Conservation (phyloP, 1,284 basidiomycete species). For the Leccinum subspadiceum region DNA sequence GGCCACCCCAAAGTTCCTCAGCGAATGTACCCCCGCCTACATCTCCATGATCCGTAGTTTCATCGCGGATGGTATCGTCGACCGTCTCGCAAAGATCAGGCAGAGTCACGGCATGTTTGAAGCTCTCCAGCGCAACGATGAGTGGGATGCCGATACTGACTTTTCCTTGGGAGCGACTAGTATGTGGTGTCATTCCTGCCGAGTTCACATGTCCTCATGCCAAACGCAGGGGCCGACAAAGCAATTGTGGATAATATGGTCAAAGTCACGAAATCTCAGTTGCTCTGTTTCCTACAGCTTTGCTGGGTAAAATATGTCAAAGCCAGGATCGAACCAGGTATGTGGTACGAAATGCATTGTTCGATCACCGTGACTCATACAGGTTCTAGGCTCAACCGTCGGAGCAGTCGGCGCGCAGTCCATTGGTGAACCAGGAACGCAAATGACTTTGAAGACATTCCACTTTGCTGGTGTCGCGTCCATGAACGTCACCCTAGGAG, state of each 20-base stretch:
- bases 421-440: slow-evolving; percentile 98
- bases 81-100: slow-evolving; percentile 69
- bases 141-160: slow-evolving; percentile 80
- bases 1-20: slow-evolving; percentile 57
- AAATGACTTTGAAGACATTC: slow-evolving; percentile 99
- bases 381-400: slow-evolving; percentile 80
- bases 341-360: neutral
- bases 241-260: slow-evolving; percentile 84
- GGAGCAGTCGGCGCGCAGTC: slow-evolving; percentile 99
- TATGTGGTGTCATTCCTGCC: slow-evolving; percentile 32
- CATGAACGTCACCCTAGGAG: slow-evolving; percentile 99
- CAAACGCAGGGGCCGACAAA: slow-evolving; percentile 53
- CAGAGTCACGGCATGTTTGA: slow-evolving; percentile 83
- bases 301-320: slow-evolving; percentile 93
- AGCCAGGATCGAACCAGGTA: slow-evolving; percentile 92
- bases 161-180: slow-evolving; percentile 74
- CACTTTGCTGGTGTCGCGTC: slow-evolving; percentile 99
- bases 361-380: slow-evolving; percentile 4
- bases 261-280: slow-evolving; percentile 85
- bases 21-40: slow-evolving; percentile 77
- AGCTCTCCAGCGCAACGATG: slow-evolving; percentile 71
- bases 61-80: slow-evolving; percentile 67
- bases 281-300: slow-evolving; percentile 78
- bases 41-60: slow-evolving; percentile 76
- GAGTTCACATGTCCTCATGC: slow-evolving; percentile 2